A percentile compares a stretch with the other conserved stretches of the same genome.
phyloP scores from a whole-genome alignment of 805 yeast species.

The Candida patagonica region DNA sequence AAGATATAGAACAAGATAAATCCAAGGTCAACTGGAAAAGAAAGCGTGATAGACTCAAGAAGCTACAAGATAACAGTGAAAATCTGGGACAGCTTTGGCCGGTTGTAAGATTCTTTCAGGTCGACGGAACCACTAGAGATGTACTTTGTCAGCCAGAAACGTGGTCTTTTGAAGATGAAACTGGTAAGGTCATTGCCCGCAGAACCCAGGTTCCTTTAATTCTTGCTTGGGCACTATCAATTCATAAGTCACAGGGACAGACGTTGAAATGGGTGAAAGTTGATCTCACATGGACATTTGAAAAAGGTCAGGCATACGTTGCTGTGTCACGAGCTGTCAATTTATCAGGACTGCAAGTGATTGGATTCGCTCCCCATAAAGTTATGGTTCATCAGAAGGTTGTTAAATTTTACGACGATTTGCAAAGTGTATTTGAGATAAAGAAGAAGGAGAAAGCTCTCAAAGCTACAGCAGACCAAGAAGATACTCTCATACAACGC shows the following conservation, averaged over 20 bases:
- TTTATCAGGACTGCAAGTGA: constrained; percentile 69
- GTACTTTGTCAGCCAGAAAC: constrained; percentile 72
- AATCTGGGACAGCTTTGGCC: constrained; percentile 38
- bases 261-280: constrained; percentile 69
- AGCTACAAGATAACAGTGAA: constrained; percentile 7
- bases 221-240: constrained; percentile 94
- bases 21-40: constrained; percentile 14
- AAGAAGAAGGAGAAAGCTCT: constrained; percentile 7
- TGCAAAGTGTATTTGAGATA: constrained; percentile 29
- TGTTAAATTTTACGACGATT: constrained; percentile 47
- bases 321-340: constrained; percentile 88
- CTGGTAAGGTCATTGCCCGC: constrained; percentile 55
- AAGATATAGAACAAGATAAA: constrained; percentile 12
- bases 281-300: constrained; percentile 69
- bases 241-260: constrained; percentile 94
- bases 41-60: constrained; percentile 9
- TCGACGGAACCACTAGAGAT: constrained; percentile 66
- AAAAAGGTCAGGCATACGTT: constrained; percentile 92
- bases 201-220: constrained; percentile 79
- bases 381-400: constrained; percentile 69
- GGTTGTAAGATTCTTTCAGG: constrained; percentile 61
- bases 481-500: not conserved
- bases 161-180: constrained; percentile 73
- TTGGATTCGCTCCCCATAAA: constrained; percentile 54
- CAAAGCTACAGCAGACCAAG: not conserved